phyloP scores from a whole-genome alignment of 495 filamentous ascomycete genomes.

The Penicillium manginii region DNA sequence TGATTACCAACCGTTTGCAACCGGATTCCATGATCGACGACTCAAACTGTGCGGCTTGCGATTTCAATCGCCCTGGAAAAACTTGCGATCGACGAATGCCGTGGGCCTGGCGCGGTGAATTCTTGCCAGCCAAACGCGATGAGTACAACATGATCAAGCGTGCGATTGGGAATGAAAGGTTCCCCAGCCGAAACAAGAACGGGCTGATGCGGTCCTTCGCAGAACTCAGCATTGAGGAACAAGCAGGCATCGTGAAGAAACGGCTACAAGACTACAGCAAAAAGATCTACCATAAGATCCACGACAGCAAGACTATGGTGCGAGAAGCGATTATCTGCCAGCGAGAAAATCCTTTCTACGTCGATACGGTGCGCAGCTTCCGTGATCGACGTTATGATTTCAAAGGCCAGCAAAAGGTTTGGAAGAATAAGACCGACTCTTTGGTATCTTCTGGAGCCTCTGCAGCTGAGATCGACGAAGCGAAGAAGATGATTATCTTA shows the following conservation, averaged over 20 bases:
- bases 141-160: conserved; percentile 99
- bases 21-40: conserved; percentile 98
- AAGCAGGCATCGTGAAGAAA: conserved; percentile 80
- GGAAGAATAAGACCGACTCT: conserved; percentile 93
- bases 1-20: conserved; percentile 98
- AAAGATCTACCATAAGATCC: conserved; percentile 99
- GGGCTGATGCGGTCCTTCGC: conserved; percentile 73
- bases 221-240: conserved; percentile 82
- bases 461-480: conserved; percentile 79
- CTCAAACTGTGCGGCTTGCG: conserved; percentile 93
- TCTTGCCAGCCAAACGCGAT: conserved; percentile 90
- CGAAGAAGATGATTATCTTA: conserved; percentile 97
- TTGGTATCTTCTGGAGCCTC: conserved; percentile 81
- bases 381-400: conserved; percentile 96
- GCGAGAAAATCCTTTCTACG: conserved; percentile 97
- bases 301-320: conserved; percentile 90
- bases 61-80: conserved; percentile 98
- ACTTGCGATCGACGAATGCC: conserved; percentile 94
- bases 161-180: conserved; percentile 89
- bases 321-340: conserved; percentile 98
- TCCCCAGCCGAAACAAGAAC: conserved; percentile 75
- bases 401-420: conserved; percentile 96
- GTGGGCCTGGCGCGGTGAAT: conserved; percentile 99
- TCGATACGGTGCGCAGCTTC: conserved; percentile 93
- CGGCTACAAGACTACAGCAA: conserved; percentile 91